A percentile compares a stretch with the other conserved stretches of the same genome.
Evolutionary conservation across 352 stramenopile genomes (phyloP).

Genomic region (Phytophthora rubi): DNA sequence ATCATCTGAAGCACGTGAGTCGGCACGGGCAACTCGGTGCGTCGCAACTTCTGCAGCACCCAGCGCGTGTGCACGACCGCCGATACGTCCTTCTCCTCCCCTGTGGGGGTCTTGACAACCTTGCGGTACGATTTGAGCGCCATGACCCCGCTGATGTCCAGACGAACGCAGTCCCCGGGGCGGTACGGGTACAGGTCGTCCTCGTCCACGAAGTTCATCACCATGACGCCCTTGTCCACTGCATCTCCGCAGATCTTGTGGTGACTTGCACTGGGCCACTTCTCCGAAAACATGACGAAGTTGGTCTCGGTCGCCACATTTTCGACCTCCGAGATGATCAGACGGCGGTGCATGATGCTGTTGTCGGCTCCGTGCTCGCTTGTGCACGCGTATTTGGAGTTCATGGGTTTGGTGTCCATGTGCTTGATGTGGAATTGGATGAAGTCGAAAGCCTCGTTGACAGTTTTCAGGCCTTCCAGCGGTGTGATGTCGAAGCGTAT

Average conservation of each 20-base stretch:
- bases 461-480: conserved; percentile 34
- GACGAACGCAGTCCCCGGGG: conserved; percentile 31
- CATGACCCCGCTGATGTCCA: conserved; percentile 43
- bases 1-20: conserved; percentile 37
- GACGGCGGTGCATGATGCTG: conserved; percentile 44
- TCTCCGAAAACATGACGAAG: conserved; percentile 48
- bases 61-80: conserved; percentile 39
- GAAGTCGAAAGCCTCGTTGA: conserved; percentile 44
- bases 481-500: conserved; percentile 50
- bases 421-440: conserved; percentile 54
- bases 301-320: conserved; percentile 47
- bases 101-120: conserved; percentile 27
- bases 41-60: conserved; percentile 39
- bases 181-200: conserved; percentile 49
- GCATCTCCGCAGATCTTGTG: conserved; percentile 11
- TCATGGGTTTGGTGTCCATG: conserved; percentile 36
- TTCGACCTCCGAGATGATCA: conserved; percentile 43
- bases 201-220: conserved; percentile 45
- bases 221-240: conserved; percentile 37
- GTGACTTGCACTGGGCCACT: conserved; percentile 5
- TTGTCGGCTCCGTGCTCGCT: conserved; percentile 36
- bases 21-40: conserved; percentile 27
- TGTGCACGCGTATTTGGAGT: conserved; percentile 41
- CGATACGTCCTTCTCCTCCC: conserved; percentile 29
- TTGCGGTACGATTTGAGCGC: conserved; percentile 38